Evolutionary conservation across 1,284 basidiomycete species (phyloP).

Genomic region (Volvariella surrecta): DNA sequence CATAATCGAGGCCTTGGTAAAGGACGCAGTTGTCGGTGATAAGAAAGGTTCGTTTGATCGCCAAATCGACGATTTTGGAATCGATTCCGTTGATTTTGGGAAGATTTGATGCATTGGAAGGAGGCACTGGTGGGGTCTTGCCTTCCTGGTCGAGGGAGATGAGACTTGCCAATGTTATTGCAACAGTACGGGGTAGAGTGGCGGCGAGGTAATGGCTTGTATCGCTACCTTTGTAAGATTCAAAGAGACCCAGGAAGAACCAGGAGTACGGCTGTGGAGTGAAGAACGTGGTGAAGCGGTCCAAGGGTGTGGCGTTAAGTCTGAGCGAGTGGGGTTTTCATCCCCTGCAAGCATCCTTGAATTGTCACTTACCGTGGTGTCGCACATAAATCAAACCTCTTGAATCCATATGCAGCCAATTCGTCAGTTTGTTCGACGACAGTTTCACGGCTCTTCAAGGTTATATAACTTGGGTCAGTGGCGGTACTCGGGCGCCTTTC

Average conservation of each 20-base stretch:
- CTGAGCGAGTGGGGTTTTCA: background rate
- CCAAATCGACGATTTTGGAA: background rate
- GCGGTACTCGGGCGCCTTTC: too few species aligned
- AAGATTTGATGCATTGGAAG: background rate
- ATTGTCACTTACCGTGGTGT: too few species aligned
- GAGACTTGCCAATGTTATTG: background rate
- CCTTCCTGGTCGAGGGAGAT: too few species aligned
- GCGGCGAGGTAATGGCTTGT: conserved; percentile 1
- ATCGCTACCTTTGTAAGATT: conserved; percentile 6
- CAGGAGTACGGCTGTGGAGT: background rate
- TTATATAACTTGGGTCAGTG: too few species aligned
- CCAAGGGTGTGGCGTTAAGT: background rate
- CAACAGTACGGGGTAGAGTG: conserved; percentile 1
- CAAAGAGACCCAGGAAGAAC: conserved; percentile 9
- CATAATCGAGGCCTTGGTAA: background rate
- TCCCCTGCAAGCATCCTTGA: background rate
- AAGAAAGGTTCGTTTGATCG: background rate
- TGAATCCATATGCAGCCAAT: too few species aligned
- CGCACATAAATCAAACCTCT: too few species aligned
- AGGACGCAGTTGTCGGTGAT: background rate
- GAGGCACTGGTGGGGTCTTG: background rate
- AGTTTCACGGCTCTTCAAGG: too few species aligned
- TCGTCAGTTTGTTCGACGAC: too few species aligned
- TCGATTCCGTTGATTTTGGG: background rate
- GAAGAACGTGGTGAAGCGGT: too few species aligned